Conservation (phyloP, 371 early-diverging fungal genomes). For the Coemansia sp. region DNA sequence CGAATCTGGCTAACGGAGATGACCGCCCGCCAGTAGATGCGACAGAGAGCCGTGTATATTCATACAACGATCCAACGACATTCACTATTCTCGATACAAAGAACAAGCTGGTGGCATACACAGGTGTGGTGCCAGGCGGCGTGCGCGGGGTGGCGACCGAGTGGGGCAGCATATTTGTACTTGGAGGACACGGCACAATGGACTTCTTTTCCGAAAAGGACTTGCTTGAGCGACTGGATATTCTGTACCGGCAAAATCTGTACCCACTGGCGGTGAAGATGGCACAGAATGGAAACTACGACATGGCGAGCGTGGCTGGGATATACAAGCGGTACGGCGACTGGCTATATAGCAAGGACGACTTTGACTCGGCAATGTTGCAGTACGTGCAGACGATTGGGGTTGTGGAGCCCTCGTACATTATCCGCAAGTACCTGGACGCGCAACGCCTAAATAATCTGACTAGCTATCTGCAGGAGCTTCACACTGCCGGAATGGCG, state of each 20-base stretch:
- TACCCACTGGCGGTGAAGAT: constrained; percentile 83
- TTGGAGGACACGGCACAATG: constrained; percentile 73
- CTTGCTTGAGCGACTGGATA: constrained; percentile 79
- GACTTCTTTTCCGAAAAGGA: constrained; percentile 86
- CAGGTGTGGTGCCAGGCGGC: constrained; percentile 64
- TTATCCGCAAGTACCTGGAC: constrained; percentile 93
- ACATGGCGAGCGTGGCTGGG: constrained; percentile 73
- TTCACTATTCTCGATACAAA: constrained; percentile 87
- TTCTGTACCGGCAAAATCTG: constrained; percentile 81
- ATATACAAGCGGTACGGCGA: constrained; percentile 93
- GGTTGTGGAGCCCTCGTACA: constrained; percentile 90
- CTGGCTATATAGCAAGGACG: constrained; percentile 81
- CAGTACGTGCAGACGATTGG: constrained; percentile 91
- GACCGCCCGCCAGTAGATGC: constrained; percentile 49
- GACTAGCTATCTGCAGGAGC: constrained; percentile 82
- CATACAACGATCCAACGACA: constrained; percentile 52
- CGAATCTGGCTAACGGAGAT: constrained; percentile 51
- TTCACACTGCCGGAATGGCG: constrained; percentile 81
- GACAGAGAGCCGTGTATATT: constrained; percentile 19
- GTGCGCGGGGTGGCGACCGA: constrained; percentile 72
- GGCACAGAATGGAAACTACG: constrained; percentile 67
- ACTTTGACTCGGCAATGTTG: constrained; percentile 86
- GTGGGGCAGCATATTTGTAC: constrained; percentile 88
- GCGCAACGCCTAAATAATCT: constrained; percentile 88
- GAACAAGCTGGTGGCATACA: constrained; percentile 85